These are phyloP conservation scores for Paramecium caudatum DNA, from an alignment of 73 alveolate genomes.

Conservation along the genomic window DNA sequence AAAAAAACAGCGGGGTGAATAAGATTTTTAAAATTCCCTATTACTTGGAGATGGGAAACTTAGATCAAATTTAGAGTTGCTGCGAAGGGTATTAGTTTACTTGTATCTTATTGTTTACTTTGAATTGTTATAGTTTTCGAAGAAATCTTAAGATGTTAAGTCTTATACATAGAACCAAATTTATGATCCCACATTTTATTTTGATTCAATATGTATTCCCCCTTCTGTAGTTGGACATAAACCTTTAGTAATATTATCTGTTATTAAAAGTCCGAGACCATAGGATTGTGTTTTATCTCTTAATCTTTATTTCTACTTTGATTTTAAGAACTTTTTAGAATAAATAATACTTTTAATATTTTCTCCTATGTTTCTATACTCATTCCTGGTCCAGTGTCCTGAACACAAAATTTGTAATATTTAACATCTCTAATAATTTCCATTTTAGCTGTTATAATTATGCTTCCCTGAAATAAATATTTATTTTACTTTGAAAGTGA, in stretches of 20 bases:
- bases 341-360: not conserved
- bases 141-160: not conserved
- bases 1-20: not conserved
- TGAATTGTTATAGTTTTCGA: not conserved
- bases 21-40: not conserved
- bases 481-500: not conserved
- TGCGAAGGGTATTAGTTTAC: not conserved
- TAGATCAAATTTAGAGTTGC: not conserved
- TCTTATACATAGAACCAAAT: slow-evolving; percentile 60
- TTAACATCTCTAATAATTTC: not conserved
- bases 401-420: not conserved
- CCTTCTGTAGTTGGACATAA: not conserved
- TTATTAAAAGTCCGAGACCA: slow-evolving; percentile 49
- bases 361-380: not conserved
- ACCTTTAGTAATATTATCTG: slow-evolving; percentile 32
- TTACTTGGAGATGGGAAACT: not conserved
- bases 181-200: not conserved
- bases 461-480: slow-evolving; percentile 22
- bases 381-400: slow-evolving; percentile 57
- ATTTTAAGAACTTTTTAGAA: not conserved
- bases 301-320: not conserved
- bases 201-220: slow-evolving; percentile 5
- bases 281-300: not conserved
- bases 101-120: slow-evolving; percentile 14
- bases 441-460: not conserved